phyloP scores from a whole-genome alignment of 164 flowering plant species.

The Protea cynaroides region DNA sequence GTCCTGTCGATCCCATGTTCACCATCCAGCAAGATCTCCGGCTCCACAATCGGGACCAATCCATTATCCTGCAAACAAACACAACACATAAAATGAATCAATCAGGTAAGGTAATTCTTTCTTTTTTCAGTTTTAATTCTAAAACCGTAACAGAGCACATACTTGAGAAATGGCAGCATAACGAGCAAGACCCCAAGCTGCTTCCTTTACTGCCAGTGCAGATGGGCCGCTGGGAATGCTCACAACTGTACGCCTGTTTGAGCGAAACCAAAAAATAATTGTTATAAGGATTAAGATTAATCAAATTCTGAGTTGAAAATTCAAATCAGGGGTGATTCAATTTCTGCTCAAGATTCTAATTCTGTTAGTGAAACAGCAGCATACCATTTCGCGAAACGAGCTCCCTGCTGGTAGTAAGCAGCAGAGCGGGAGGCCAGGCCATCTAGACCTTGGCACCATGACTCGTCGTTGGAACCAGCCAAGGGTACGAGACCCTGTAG shows the following conservation, averaged over 20 bases:
- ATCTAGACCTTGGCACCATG: conserved; percentile 23
- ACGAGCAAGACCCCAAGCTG: conserved; percentile 20
- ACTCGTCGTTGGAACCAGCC: conserved; percentile 16
- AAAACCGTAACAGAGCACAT: too few relatives aligned
- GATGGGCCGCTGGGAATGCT: conserved; percentile 19
- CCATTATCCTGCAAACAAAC: conserved; percentile 10
- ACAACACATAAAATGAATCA: too few relatives aligned
- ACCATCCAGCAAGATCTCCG: conserved; percentile 15
- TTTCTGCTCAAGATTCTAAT: too few relatives aligned
- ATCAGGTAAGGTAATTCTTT: not conserved
- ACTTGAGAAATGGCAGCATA: conserved; percentile 18
- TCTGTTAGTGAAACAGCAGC: not conserved
- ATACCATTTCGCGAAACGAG: conserved; percentile 20
- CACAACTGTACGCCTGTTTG: conserved; percentile 17
- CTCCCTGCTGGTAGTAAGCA: conserved; percentile 18
- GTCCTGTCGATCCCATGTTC: conserved; percentile 17
- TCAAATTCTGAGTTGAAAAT: too few relatives aligned
- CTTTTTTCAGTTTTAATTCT: not conserved
- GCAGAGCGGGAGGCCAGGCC: conserved; percentile 17
- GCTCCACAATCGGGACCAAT: conserved; percentile 18
- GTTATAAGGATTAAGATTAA: not conserved
- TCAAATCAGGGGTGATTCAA: too few relatives aligned
- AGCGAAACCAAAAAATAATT: not conserved
- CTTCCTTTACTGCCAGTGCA: conserved; percentile 17
- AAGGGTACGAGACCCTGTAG: conserved; percentile 16